phyloP scores from a whole-genome alignment of 2,329 filamentous ascomycete species.

The Arthrobotrys sphaeroides region DNA sequence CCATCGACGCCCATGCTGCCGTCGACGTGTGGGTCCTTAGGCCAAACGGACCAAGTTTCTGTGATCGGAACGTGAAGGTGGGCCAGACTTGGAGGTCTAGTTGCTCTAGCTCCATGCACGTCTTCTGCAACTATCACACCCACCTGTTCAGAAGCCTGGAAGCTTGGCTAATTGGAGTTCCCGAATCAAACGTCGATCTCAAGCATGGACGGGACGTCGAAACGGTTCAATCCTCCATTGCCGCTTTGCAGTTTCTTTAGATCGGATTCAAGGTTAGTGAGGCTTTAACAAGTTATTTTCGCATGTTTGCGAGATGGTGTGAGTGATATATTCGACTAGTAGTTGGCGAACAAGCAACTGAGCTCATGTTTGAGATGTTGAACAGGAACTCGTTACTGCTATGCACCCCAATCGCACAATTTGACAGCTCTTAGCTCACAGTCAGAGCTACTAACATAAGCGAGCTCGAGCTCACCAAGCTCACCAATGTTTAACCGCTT shows the following conservation, averaged over 20 bases:
- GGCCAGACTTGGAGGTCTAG: constrained; percentile 26
- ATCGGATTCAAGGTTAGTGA: background rate
- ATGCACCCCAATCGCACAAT: constrained; percentile 24
- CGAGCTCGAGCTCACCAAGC: constrained; percentile 7
- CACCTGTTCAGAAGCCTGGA: constrained; percentile 16
- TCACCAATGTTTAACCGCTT: background rate
- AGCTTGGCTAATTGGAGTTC: constrained; percentile 36
- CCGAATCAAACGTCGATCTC: constrained; percentile 34
- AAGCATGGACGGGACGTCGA: constrained; percentile 51
- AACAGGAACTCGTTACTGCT: constrained; percentile 5
- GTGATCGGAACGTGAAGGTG: constrained; percentile 47
- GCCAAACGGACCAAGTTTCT: constrained; percentile 25
- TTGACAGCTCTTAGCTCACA: constrained; percentile 13
- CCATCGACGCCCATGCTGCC: constrained; percentile 39
- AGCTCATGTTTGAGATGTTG: constrained; percentile 14
- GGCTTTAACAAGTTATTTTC: background rate
- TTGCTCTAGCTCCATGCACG: constrained; percentile 47
- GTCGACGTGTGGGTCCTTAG: constrained; percentile 22
- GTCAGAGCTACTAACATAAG: background rate
- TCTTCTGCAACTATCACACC: constrained; percentile 51
- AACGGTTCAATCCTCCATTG: constrained; percentile 6
- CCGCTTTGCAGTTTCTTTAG: constrained; percentile 26
- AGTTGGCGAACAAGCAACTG: background rate
- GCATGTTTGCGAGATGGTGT: constrained; percentile 29
- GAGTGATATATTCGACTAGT: constrained; percentile 39